These are phyloP conservation scores for Metschnikowia bowlesiae DNA, from an alignment of 805 yeast genomes.

Conservation along the genomic window DNA sequence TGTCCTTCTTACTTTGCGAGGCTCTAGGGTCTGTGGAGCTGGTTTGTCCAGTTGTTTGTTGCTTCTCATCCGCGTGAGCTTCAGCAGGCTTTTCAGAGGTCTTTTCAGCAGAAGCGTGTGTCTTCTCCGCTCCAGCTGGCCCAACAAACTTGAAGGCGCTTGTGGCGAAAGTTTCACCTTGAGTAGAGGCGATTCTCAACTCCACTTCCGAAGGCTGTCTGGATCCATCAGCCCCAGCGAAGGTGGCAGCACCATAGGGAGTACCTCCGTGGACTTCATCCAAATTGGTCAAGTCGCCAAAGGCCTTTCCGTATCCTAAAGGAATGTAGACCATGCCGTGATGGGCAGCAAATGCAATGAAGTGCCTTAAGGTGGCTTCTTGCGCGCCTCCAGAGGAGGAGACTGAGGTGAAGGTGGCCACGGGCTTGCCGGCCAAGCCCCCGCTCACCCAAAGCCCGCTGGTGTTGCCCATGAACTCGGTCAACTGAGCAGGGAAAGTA, in stretches of 20 bases:
- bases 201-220: slow-evolving; percentile 64
- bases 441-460: slow-evolving; percentile 20
- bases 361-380: slow-evolving; percentile 63
- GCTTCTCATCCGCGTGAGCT: background rate
- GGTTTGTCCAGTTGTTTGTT: background rate
- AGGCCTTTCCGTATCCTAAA: slow-evolving; percentile 61
- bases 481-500: slow-evolving; percentile 20
- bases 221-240: slow-evolving; percentile 74
- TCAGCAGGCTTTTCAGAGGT: background rate
- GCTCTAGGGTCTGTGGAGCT: slow-evolving; percentile 8
- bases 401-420: slow-evolving; percentile 67
- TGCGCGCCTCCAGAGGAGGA: slow-evolving; percentile 82
- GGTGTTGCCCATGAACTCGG: slow-evolving; percentile 19
- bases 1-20: slow-evolving; percentile 6
- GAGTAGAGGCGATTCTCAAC: slow-evolving; percentile 56
- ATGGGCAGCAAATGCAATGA: slow-evolving; percentile 63
- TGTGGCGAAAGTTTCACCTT: slow-evolving; percentile 58
- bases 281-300: slow-evolving; percentile 50
- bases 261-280: slow-evolving; percentile 75
- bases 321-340: slow-evolving; percentile 82
- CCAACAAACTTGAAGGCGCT: slow-evolving; percentile 23
- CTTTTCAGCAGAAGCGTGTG: background rate
- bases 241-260: slow-evolving; percentile 83
- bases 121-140: background rate
- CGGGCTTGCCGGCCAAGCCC: slow-evolving; percentile 19